phyloP scores from a whole-genome alignment of 1,284 basidiomycete species.

The Vanrija humicola region DNA sequence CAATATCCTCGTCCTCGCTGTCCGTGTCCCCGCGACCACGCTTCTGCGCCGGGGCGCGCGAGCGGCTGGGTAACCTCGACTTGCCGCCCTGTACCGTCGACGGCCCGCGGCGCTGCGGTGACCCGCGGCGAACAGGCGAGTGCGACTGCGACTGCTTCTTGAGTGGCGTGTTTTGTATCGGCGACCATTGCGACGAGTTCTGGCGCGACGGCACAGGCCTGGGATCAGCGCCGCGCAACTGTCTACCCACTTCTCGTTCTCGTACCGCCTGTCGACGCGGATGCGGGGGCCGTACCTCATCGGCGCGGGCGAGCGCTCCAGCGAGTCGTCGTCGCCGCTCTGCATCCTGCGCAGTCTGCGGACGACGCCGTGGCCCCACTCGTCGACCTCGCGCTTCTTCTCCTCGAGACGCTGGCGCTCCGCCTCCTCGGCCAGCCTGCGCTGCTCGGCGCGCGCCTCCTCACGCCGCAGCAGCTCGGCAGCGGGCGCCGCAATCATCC shows the following conservation, averaged over 20 bases:
- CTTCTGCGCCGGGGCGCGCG: neutral
- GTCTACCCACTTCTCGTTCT: conserved; percentile 9
- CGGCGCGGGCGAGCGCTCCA: neutral
- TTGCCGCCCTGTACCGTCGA: neutral
- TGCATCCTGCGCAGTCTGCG: conserved; percentile 9
- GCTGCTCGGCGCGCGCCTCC: neutral
- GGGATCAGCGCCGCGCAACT: neutral
- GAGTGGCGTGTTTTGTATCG: no score
- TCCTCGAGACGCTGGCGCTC: conserved; percentile 5
- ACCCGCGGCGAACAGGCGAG: no score
- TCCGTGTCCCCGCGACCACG: conserved; percentile 12
- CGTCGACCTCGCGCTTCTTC: conserved; percentile 15
- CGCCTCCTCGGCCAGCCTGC: neutral
- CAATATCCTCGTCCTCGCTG: neutral
- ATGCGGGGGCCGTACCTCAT: neutral
- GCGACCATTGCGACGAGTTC: neutral
- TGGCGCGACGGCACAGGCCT: neutral
- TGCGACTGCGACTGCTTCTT: no score
- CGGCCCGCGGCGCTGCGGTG: neutral
- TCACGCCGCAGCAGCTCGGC: conserved; percentile 18
- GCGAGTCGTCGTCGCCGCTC: neutral
- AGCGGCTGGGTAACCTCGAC: neutral
- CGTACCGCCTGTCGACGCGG: conserved; percentile 7
- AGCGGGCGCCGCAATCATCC: conserved; percentile 15
- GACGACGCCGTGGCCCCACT: conserved; percentile 10